A percentile compares a stretch with the other conserved stretches of the same genome.
Conservation (phyloP, 73 alveolate species). For the Halteria grandinella region DNA sequence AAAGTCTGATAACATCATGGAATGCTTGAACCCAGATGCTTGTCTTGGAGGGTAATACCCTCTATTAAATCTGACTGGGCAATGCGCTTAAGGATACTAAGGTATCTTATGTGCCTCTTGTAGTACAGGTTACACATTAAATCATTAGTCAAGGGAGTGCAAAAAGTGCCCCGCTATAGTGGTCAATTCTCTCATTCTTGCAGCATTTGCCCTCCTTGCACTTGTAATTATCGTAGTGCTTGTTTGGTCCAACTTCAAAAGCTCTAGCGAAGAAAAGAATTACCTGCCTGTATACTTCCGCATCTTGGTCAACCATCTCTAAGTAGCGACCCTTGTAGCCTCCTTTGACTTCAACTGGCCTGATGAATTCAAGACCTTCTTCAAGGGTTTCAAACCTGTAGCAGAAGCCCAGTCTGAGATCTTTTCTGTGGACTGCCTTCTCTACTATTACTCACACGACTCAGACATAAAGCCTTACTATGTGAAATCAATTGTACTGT, state of each 20-base stretch:
- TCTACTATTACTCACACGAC: not conserved
- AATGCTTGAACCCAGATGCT: not conserved
- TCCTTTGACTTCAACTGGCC: constrained; percentile 26
- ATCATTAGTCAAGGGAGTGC: constrained; percentile 44
- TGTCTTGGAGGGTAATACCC: constrained; percentile 32
- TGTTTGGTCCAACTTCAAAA: constrained; percentile 40
- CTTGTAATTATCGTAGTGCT: not conserved
- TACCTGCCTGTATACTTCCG: constrained; percentile 40
- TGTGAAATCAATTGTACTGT: not conserved
- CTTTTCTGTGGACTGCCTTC: not conserved
- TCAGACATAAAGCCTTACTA: not conserved
- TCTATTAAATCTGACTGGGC: constrained; percentile 47
- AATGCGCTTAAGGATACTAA: constrained; percentile 62
- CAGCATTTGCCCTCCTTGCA: not conserved
- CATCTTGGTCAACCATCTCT: constrained; percentile 53
- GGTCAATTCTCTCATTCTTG: constrained; percentile 20
- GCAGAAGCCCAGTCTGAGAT: not conserved
- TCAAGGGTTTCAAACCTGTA: not conserved
- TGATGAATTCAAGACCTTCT: not conserved
- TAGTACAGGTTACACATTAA: constrained; percentile 51
- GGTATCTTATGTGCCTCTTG: constrained; percentile 70
- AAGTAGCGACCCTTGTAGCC: constrained; percentile 17
- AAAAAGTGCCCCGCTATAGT: constrained; percentile 42
- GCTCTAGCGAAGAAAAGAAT: constrained; percentile 39
- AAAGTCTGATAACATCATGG: not conserved